A percentile compares a stretch with the other conserved stretches of the same genome.
Evolutionary conservation across 202 grass and related monocot species (phyloP).

Genomic region (Setaria italica): DNA sequence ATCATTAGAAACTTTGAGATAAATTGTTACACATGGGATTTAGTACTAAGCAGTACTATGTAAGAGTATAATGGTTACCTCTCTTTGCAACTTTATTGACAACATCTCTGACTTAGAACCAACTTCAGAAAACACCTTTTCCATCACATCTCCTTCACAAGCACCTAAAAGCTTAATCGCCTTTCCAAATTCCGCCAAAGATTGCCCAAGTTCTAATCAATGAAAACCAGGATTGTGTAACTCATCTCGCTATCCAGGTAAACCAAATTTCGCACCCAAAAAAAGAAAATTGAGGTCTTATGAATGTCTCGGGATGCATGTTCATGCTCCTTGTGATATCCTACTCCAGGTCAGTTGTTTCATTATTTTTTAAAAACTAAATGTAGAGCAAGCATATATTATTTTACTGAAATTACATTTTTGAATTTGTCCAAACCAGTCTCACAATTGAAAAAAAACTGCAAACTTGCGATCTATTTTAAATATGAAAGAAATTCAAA

Average conservation of each 20-base stretch:
- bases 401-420: constrained; percentile 15
- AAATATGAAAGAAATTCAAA: constrained; percentile 27
- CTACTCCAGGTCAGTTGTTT: background rate
- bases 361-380: background rate
- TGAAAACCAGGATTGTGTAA: constrained; percentile 38
- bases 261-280: constrained; percentile 31
- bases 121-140: constrained; percentile 94
- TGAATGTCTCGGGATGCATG: background rate
- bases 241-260: constrained; percentile 27
- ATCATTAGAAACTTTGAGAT: constrained; percentile 37
- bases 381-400: constrained; percentile 8
- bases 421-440: background rate
- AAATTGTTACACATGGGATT: constrained; percentile 22
- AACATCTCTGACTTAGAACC: constrained; percentile 93
- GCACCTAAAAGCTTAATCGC: constrained; percentile 92
- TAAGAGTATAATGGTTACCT: constrained; percentile 58
- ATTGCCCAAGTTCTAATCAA: constrained; percentile 83
- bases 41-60: constrained; percentile 9
- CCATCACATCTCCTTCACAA: constrained; percentile 90
- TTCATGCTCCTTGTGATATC: constrained; percentile 24
- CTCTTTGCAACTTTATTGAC: constrained; percentile 92
- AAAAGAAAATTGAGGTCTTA: constrained; percentile 11
- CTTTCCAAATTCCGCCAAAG: constrained; percentile 92
- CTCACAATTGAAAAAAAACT: constrained; percentile 8
- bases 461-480: constrained; percentile 4